Base-by-base conservation (phyloP, 768 basidiomycete species). In the Mycena rosella region DNA sequence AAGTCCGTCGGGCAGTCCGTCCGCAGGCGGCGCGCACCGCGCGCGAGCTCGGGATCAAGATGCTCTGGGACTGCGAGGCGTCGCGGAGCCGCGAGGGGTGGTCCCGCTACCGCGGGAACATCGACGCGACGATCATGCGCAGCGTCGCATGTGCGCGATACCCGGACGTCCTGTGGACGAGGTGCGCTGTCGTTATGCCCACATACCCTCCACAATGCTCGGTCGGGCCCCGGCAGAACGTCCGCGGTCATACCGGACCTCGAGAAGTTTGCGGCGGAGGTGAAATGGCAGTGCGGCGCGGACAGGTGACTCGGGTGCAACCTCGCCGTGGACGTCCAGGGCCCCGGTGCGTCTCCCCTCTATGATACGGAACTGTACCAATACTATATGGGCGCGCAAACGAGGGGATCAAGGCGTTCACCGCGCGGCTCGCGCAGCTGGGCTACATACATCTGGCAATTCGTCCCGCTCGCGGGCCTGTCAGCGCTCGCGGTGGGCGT, bases 291-390 rank as follows among this genome's bases (percentile, higher is more conserved):
- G 30, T 51, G 49, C 18, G 49, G 49, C 14, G 49, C 6, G 26
- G 49, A 51, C 49, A 51, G 17, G 49, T 51, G 49, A 27, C 49
- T 51, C 27, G 49, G 49, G 26, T 51, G 30, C 49, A 51, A 51
- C 17, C 49, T 51, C 30, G 49, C 49, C 3, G 49, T 27, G 49
- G 49, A 51, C 49, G 49, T 51, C 49, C 13, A 51, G 49, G 49
- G 49, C 49, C 17, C 49, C 30, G 49, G 49, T 32, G 17, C 26
- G 49, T 51, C 10, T 18, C 26, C 2, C 26, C n/a, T 7, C 22
- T 9, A 4, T 24, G 6, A 8, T 24, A 6, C 15, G 5, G 8
- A n/a, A n/a, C 10, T 45, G n/a, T 45, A 9, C 15, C 2, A n/a
- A n/a, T 45, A 8, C 44, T 45, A n/a, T 8, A 45, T 4, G 2